Conservation (phyloP, 371 early-diverging fungal genomes). For the Lichtheimia ramosa region DNA sequence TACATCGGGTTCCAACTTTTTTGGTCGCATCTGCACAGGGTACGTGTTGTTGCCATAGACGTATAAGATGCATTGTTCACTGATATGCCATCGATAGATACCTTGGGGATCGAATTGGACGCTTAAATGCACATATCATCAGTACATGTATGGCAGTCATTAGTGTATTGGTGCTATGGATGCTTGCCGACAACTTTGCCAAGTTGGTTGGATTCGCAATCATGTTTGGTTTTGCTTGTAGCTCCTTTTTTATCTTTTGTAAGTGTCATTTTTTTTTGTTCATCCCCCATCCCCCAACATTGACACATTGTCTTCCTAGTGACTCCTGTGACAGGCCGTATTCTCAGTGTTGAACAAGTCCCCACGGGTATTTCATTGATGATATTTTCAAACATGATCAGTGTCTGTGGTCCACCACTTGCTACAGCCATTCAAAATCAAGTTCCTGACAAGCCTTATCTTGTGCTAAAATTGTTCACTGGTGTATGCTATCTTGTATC, state of each 20-base stretch:
- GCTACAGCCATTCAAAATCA: conserved; percentile 31
- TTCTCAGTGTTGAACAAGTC: conserved; percentile 35
- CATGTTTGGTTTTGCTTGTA: conserved; percentile 38
- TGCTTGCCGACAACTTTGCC: conserved; percentile 29
- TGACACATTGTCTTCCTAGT: conserved; percentile 3
- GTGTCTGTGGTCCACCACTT: conserved; percentile 30
- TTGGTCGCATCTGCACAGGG: conserved; percentile 16
- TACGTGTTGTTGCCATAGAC: neutral
- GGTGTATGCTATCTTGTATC: conserved; percentile 24
- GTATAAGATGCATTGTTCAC: too few relatives aligned
- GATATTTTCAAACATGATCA: conserved; percentile 22
- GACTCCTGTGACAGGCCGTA: conserved; percentile 26
- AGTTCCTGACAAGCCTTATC: conserved; percentile 15
- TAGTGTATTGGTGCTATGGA: neutral
- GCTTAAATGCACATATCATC: conserved; percentile 7
- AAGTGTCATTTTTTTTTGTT: neutral
- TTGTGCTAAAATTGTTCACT: conserved; percentile 31
- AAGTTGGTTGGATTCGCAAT: conserved; percentile 30
- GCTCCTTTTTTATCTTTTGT: conserved; percentile 29
- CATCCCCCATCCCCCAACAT: neutral
- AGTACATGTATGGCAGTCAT: neutral
- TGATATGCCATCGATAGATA: too few relatives aligned
- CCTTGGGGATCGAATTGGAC: conserved; percentile 11
- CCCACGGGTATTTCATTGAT: conserved; percentile 34
- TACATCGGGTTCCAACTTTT: conserved; percentile 12